A percentile compares a stretch with the other conserved stretches of the same genome.
Conservation (phyloP, 345 rosid genomes). For the Nasturtium officinale region DNA sequence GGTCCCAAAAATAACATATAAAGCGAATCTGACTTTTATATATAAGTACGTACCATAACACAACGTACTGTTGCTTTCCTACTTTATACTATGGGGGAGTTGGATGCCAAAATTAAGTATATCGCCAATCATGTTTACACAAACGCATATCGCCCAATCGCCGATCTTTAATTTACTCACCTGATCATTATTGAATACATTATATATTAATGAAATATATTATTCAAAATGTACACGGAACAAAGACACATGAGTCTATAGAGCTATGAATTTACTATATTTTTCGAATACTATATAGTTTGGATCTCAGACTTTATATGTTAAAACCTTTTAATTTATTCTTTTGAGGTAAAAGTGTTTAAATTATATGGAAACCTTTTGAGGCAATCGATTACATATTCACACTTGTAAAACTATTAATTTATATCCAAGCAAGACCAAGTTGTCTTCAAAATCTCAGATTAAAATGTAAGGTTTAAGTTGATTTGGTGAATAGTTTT, state of each 20-base stretch:
- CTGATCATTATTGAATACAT: no score
- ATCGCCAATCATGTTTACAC: neutral
- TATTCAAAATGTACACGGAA: no score
- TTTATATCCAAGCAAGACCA: no score
- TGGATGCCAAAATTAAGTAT: neutral
- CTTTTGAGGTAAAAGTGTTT: neutral
- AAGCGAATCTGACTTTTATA: slow-evolving; percentile 15
- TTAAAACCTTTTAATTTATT: neutral
- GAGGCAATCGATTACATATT: neutral
- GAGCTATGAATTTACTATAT: no score
- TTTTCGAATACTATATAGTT: no score
- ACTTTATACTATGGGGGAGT: neutral
- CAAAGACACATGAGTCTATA: neutral
- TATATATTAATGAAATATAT: no score
- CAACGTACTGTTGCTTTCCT: neutral
- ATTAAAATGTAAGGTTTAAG: no score
- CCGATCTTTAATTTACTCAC: neutral
- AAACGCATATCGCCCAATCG: neutral
- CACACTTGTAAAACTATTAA: neutral
- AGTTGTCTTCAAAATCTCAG: no score
- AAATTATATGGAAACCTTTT: neutral
- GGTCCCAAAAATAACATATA: neutral
- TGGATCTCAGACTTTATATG: neutral
- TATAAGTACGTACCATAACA: slow-evolving; percentile 1
- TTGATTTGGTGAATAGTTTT: no score